Percentiles rank a stretch among this genome's conserved stretches.
Evolutionary conservation across 225 moss, liverwort and hornwort species (phyloP).

Genomic region (Bryoerythrophyllum caledonicum): DNA sequence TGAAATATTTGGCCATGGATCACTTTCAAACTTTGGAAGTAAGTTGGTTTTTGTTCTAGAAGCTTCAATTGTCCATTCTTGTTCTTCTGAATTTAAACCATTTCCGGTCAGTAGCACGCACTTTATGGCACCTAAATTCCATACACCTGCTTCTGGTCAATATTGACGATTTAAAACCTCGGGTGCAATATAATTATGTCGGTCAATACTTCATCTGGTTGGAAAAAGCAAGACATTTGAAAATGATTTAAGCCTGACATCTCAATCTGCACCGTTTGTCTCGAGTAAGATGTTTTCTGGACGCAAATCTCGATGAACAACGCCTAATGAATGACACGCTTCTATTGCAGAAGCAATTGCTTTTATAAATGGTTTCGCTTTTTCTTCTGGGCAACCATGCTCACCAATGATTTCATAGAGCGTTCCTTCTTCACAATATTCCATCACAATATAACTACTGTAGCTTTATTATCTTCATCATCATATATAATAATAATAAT

Average conservation of each 20-base stretch:
- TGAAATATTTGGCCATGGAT: slow-evolving; percentile 24
- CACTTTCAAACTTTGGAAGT: not conserved
- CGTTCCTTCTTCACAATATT: not conserved
- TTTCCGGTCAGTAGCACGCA: not conserved
- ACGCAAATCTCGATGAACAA: not conserved
- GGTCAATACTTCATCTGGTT: not conserved
- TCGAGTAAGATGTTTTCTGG: not conserved
- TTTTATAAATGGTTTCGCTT: not conserved
- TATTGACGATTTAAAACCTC: not conserved
- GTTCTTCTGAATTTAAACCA: not conserved
- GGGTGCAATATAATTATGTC: not conserved
- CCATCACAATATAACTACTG: not conserved
- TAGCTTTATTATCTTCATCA: not conserved
- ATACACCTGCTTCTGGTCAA: not conserved
- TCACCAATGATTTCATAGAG: not conserved
- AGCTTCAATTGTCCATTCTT: not conserved
- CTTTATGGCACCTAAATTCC: not conserved
- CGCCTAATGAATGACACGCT: not conserved
- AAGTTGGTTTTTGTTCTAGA: not conserved
- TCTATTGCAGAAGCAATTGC: not conserved
- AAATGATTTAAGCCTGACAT: not conserved
- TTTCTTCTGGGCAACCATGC: not conserved
- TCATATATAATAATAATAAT: not conserved
- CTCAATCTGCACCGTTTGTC: not conserved
- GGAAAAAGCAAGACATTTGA: not conserved